Base-by-base conservation (phyloP, 2,329 filamentous ascomycete species). In the Alternaria hordeiaustralica region DNA sequence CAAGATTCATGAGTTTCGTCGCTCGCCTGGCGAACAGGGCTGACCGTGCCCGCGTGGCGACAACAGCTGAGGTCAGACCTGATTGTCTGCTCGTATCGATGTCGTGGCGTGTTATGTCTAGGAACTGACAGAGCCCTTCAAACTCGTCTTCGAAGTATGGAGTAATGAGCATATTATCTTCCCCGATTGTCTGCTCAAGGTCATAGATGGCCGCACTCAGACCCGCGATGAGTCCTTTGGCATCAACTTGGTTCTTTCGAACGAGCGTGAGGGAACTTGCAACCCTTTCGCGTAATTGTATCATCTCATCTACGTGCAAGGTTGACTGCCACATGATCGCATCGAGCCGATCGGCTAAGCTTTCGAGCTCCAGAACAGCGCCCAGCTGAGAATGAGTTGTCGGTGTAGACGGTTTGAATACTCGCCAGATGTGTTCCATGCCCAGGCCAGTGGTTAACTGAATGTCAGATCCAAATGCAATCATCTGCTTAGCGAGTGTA, bases 361-460 rank as follows among this genome's bases (percentile, higher is more conserved):
- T 64, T 71, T 86, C 84, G 3, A 86, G 76, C 2, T 73, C 68
- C 12, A 85, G 69, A 20, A 84, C 68, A 3, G 76, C 71, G 20
- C 78, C 64, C 6, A 86, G 69, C 18, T 82, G 78, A 11, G 71
- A 63, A 26, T 77, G 66, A 10, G 75, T 80, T 11, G 72, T 73
- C 3, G 87, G 82, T 4, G 85, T 86, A 11, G 73, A 74, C 30
- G 94, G 92, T 57, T 91, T 87, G 73, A 96, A 87, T 2, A 83
- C 74, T 45, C 87, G 87, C 95, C 94, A 97, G 6, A 97, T 84
- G 9, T 82, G 78, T 74, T 96, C 92, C 92, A 96, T 96, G 68
- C 88, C 90, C 12, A 94, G 82, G 0, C 93, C 94, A 3, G 91
- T 94, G 0, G 84, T 89, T 13, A 96, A 82, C 59, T 89, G 88